These are phyloP conservation scores for Cladosporium sp. DNA, from an alignment of 2,329 filamentous ascomycete genomes.

Conservation along the genomic window DNA sequence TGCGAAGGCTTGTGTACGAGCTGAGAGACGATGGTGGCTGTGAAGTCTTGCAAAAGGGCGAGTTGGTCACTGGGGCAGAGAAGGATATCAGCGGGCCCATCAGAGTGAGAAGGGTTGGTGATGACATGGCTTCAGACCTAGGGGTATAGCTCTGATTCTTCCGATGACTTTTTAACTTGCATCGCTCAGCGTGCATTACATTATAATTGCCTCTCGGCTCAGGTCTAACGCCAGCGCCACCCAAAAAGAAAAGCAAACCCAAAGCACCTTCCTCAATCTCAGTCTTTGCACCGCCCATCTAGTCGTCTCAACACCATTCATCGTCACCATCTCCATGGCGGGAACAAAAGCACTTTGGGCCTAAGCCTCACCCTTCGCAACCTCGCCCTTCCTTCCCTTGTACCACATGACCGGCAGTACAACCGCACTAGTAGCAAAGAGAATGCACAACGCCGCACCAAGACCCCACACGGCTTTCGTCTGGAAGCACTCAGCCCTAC, in stretches of 20 bases:
- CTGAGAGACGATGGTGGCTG: slow-evolving; percentile 44
- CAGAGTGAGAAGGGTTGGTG: slow-evolving; percentile 38
- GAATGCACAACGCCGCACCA: slow-evolving; percentile 69
- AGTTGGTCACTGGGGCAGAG: slow-evolving; percentile 37
- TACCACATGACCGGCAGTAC: slow-evolving; percentile 51
- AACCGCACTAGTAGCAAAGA: slow-evolving; percentile 48
- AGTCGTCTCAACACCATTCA: not conserved
- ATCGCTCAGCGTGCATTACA: slow-evolving; percentile 10
- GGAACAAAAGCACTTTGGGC: not conserved
- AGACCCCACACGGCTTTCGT: slow-evolving; percentile 88
- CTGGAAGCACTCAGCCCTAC: slow-evolving; percentile 70
- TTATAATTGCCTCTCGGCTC: not conserved
- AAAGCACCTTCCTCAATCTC: not conserved
- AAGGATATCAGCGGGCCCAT: slow-evolving; percentile 49
- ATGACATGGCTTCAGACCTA: not conserved
- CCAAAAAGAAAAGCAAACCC: not conserved
- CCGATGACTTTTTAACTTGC: not conserved
- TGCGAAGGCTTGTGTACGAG: slow-evolving; percentile 46
- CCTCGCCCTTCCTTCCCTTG: slow-evolving; percentile 48
- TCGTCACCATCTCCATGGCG: not conserved
- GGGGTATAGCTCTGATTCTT: not conserved
- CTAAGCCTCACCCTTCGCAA: slow-evolving; percentile 13
- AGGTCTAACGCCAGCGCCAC: not conserved
- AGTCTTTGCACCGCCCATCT: not conserved
- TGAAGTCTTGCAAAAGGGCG: slow-evolving; percentile 52